Conservation (phyloP, 2,329 filamentous ascomycete species). For the Xylaria sp. region DNA sequence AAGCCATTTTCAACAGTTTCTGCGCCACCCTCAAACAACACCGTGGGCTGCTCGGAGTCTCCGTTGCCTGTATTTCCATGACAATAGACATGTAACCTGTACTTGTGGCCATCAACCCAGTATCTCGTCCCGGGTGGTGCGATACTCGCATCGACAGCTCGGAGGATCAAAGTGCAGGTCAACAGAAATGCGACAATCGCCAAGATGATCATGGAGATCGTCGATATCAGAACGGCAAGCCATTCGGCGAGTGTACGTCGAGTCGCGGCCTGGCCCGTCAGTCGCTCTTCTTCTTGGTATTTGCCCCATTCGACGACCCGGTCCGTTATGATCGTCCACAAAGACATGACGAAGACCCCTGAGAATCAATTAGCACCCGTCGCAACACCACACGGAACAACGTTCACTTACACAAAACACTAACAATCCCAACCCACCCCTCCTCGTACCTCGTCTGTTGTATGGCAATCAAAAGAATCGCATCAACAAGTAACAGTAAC, state of each 20-base stretch:
- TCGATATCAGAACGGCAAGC: slow-evolving; percentile 71
- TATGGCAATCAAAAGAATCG: slow-evolving; percentile 74
- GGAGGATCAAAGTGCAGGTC: slow-evolving; percentile 72
- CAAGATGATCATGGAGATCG: slow-evolving; percentile 64
- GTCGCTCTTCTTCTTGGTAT: slow-evolving; percentile 80
- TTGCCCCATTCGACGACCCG: slow-evolving; percentile 88
- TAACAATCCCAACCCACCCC: slow-evolving; percentile 84
- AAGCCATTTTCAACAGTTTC: slow-evolving; percentile 72
- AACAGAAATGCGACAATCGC: slow-evolving; percentile 66
- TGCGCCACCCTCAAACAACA: slow-evolving; percentile 82
- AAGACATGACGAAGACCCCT: slow-evolving; percentile 69
- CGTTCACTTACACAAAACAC: slow-evolving; percentile 56
- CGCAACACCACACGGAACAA: not conserved
- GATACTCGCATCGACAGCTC: slow-evolving; percentile 72
- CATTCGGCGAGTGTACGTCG: slow-evolving; percentile 78
- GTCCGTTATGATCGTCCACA: slow-evolving; percentile 76
- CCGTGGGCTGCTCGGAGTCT: slow-evolving; percentile 62
- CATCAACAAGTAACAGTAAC: slow-evolving; percentile 63
- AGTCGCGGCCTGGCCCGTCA: slow-evolving; percentile 84
- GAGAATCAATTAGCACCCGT: slow-evolving; percentile 12
- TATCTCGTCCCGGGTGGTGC: slow-evolving; percentile 68
- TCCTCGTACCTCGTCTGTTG: slow-evolving; percentile 73
- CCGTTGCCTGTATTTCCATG: slow-evolving; percentile 60
- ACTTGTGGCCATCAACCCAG: slow-evolving; percentile 77
- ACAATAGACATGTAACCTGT: slow-evolving; percentile 81